Base-by-base conservation (phyloP, 257 asterid species). In the Petunia axillaris region DNA sequence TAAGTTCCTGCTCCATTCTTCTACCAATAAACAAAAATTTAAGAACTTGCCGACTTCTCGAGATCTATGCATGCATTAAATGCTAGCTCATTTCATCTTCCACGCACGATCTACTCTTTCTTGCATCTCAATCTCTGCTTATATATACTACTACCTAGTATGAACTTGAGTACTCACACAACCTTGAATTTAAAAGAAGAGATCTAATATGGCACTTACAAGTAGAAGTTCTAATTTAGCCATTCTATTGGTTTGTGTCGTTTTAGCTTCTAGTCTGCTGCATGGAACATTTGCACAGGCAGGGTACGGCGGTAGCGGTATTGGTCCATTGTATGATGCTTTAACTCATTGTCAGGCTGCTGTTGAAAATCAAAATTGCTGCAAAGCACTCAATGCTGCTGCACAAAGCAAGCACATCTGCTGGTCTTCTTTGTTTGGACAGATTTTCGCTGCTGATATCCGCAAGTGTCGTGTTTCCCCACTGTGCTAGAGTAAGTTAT, bases 341-440 rank as follows among this genome's bases (percentile, higher is more conserved):
- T 25, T 71, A 35, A 11, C 35, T 71, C 77, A 71, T 2, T 71
- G 77, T 11, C 46, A 71, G 46, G 77, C 59, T 25, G 6, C 43
- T 25, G 4, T 4, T 46, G 60, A 35, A 11, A 71, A 71, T 6
- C 43, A 71, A 48, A 71, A 71, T 25, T 71, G 77, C 10, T 71
- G 77, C 5, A 25, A 71, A 5, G 60, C 44, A 25, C 43, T 71
- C 0, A 11, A n/a, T 71, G 59, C 43, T 10, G 77, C 77, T 46
- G 3, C 48, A 25, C 5, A 48, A n/a, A 71, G 8, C 3, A 11
- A 48, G 25, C 6, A 0, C 0, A 46, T 8, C 9, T 71, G 77
- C 15, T 71, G 77, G 77, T 9, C 77, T 71, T 71, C 77, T 25
- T 11, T 71, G 41, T 71, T 71, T 71, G 77, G 77, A 48, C 77